Evolutionary conservation across 192 early-diverging fungal genomes (phyloP).

Genomic region (Helicostylum pulchrum): DNA sequence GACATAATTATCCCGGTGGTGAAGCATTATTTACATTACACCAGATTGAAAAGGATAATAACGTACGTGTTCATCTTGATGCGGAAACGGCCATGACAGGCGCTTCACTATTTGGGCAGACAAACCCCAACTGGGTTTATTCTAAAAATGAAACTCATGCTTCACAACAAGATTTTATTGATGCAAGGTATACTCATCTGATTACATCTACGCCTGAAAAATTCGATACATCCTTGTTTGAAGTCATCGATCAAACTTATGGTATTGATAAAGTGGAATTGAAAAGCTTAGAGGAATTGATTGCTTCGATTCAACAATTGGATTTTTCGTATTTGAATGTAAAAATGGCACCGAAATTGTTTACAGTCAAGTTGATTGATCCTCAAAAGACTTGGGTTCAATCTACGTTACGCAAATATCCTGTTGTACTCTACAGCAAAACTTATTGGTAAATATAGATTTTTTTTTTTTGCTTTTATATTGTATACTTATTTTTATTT

Average conservation of each 20-base stretch:
- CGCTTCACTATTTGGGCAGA: conserved; percentile 73
- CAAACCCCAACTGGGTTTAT: conserved; percentile 55
- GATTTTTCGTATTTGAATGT: conserved; percentile 25
- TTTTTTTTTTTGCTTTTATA: not conserved
- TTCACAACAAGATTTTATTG: conserved; percentile 38
- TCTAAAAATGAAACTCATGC: conserved; percentile 63
- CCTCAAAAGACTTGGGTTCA: conserved; percentile 17
- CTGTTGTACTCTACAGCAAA: conserved; percentile 32
- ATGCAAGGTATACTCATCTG: conserved; percentile 49
- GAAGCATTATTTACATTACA: conserved; percentile 67
- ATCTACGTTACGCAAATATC: conserved; percentile 9
- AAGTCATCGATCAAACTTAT: conserved; percentile 36
- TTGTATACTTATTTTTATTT: not conserved
- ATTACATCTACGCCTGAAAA: conserved; percentile 43
- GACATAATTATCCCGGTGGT: conserved; percentile 89
- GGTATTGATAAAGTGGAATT: conserved; percentile 36
- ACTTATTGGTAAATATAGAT: conserved; percentile 33
- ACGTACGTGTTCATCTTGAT: conserved; percentile 63
- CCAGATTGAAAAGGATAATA: conserved; percentile 30
- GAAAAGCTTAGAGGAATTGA: not conserved
- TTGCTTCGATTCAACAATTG: not conserved
- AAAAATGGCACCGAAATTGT: conserved; percentile 26
- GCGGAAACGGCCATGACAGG: conserved; percentile 78
- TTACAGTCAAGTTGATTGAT: conserved; percentile 26
- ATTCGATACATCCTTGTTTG: conserved; percentile 32